Evolutionary conservation across 345 rosid species (phyloP).

Genomic region (Euclidium syriacum): DNA sequence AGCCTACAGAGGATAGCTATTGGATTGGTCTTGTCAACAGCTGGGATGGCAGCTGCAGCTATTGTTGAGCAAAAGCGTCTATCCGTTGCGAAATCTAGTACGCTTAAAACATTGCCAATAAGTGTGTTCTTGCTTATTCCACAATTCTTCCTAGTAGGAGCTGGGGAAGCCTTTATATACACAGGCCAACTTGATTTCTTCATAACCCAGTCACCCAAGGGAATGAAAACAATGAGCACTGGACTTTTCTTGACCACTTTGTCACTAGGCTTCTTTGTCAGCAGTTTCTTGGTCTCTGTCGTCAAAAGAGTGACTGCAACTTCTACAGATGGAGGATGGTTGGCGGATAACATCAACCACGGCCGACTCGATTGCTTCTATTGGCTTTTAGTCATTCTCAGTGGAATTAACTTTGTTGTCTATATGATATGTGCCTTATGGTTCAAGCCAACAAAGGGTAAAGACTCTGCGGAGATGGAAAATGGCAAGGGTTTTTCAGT

Average conservation of each 20-base stretch:
- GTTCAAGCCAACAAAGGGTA: constrained; percentile 38
- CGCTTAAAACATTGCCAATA: constrained; percentile 35
- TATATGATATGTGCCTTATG: constrained; percentile 37
- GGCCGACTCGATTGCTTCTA: constrained; percentile 49
- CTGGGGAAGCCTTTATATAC: constrained; percentile 65
- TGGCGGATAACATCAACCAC: constrained; percentile 47
- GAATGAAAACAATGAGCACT: constrained; percentile 72
- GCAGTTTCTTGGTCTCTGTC: constrained; percentile 50
- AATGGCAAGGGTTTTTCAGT: constrained; percentile 25
- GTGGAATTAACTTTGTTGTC: constrained; percentile 36
- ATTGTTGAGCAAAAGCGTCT: constrained; percentile 37
- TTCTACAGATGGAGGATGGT: constrained; percentile 32
- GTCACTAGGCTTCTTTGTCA: constrained; percentile 60
- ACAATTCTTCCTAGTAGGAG: constrained; percentile 61
- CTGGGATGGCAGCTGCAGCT: constrained; percentile 59
- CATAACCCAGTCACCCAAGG: constrained; percentile 60
- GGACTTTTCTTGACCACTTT: constrained; percentile 59
- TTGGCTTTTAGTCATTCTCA: constrained; percentile 39
- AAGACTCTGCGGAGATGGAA: constrained; percentile 17
- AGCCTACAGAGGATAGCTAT: constrained; percentile 54
- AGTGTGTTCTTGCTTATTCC: constrained; percentile 50
- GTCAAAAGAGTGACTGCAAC: constrained; percentile 36
- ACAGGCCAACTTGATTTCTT: constrained; percentile 74
- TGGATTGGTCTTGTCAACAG: constrained; percentile 52
- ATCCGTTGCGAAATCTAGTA: constrained; percentile 33